Conservation (phyloP, 371 early-diverging fungal genomes). For the Lichtheimia corymbifera region DNA sequence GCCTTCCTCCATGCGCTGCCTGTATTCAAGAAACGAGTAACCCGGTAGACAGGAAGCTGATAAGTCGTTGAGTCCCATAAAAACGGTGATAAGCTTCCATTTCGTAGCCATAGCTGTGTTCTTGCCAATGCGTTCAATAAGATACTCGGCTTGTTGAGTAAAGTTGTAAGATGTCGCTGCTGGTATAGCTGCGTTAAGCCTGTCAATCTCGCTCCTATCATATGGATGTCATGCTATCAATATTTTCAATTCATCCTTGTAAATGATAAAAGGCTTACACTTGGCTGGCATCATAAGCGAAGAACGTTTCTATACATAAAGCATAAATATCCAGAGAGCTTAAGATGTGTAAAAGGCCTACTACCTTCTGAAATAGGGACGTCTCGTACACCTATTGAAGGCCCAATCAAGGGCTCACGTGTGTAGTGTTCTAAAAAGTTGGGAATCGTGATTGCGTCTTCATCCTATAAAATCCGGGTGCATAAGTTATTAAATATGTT, state of each 20-base stretch:
- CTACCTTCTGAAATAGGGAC: too few species aligned
- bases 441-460: conserved; percentile 25
- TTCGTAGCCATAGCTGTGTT: conserved; percentile 14
- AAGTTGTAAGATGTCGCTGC: conserved; percentile 27
- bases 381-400: conserved; percentile 24
- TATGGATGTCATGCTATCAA: background rate
- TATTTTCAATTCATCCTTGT: background rate
- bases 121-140: conserved; percentile 26
- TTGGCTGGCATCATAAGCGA: conserved; percentile 23
- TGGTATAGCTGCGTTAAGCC: conserved; percentile 31
- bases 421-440: conserved; percentile 30
- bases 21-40: background rate
- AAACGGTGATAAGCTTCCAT: conserved; percentile 40
- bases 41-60: conserved; percentile 28
- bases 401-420: conserved; percentile 18
- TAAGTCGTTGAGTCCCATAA: conserved; percentile 36
- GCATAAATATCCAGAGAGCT: background rate
- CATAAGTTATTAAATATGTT: background rate
- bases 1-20: conserved; percentile 15
- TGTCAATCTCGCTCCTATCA: conserved; percentile 8
- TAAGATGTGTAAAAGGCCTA: too few species aligned
- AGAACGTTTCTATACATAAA: conserved; percentile 27
- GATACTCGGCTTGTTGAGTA: conserved; percentile 32
- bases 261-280: conserved; percentile 14
- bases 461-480: conserved; percentile 21